These are phyloP conservation scores for Suillus ampliporus DNA, from an alignment of 768 basidiomycete genomes.

Conservation along the genomic window DNA sequence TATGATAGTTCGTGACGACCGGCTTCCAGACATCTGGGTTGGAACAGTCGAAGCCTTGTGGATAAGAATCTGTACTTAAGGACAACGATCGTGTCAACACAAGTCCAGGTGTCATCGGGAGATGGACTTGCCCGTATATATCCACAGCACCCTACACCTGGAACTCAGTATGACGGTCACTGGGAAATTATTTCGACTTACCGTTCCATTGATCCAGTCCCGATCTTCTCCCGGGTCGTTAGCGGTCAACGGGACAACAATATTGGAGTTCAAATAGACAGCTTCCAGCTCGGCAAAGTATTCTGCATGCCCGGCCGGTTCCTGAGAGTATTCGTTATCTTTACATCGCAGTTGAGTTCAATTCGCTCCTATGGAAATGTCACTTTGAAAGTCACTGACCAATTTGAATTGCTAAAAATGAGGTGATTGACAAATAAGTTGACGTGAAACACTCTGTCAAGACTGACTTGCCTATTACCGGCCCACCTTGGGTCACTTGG, in stretches of 20 bases:
- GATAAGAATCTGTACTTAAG: slow-evolving; percentile 67
- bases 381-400: slow-evolving; percentile 41
- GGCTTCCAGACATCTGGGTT: slow-evolving; percentile 69
- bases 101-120: neutral
- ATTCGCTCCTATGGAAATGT: neutral
- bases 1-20: slow-evolving; percentile 66
- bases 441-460: neutral
- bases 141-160: slow-evolving; percentile 67
- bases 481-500: slow-evolving; percentile 75
- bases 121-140: slow-evolving; percentile 62
- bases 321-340: slow-evolving; percentile 82
- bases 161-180: neutral
- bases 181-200: slow-evolving; percentile 32
- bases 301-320: slow-evolving; percentile 44
- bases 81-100: slow-evolving; percentile 8
- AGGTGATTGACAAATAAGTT: slow-evolving; percentile 9
- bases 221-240: slow-evolving; percentile 65
- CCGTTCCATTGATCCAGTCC: slow-evolving; percentile 77
- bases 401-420: slow-evolving; percentile 55
- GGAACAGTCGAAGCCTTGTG: slow-evolving; percentile 83
- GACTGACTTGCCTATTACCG: slow-evolving; percentile 64
- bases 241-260: slow-evolving; percentile 75
- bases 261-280: slow-evolving; percentile 57
- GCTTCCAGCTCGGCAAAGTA: slow-evolving; percentile 70
- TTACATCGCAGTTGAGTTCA: neutral